Base-by-base conservation (phyloP, 192 early-diverging fungal species). In the Coemansia guatemalensis region DNA sequence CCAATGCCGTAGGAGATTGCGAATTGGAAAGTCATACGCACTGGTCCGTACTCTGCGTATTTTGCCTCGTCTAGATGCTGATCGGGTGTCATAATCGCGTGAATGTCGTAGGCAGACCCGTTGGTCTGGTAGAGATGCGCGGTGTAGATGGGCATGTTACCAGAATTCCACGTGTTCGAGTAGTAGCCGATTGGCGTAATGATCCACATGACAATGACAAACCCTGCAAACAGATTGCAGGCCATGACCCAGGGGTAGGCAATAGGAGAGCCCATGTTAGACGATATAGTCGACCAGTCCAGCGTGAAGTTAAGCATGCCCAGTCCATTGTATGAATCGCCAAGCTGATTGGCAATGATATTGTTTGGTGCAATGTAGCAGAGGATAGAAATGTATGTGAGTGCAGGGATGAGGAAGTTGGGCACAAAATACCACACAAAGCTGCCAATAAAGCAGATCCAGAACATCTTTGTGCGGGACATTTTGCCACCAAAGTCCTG, bases 241-340 rank as follows among this genome's bases (percentile, higher is more conserved):
- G 85, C 81, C 52, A 87, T 86, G 67, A 79, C 87, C 78, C 84
- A 93, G 57, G 92, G 92, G 27, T 89, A 88, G 26, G 87, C 85
- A 7, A 93, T 71, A 22, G 90, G 87, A 67, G 85, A 88, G 29
- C 68, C 66, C 69, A 82, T 72, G 68, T 80, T 76, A 14, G 82
- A 67, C 14, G 81, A 81, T 24, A 91, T 81, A 6, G 83, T 75
- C 56, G 78, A 86, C 91, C 91, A 93, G 78, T 93, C 91, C 21
- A 92, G 67, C 9, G 87, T 85, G 51, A 93, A 87, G 53, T 83
- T 85, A 24, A 87, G 62, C 39, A 91, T 82, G 12, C 91, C 91
- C 57, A 91, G 69, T 8, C 91, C 91, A 29, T 83, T 84, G 11
- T 77, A 80, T 58, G 67, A 81, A 51, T 79, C 73, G 35, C 78